These are phyloP conservation scores for Chlamydomonas asymmetrica DNA, from an alignment of 139 green algal genomes.

Conservation along the genomic window DNA sequence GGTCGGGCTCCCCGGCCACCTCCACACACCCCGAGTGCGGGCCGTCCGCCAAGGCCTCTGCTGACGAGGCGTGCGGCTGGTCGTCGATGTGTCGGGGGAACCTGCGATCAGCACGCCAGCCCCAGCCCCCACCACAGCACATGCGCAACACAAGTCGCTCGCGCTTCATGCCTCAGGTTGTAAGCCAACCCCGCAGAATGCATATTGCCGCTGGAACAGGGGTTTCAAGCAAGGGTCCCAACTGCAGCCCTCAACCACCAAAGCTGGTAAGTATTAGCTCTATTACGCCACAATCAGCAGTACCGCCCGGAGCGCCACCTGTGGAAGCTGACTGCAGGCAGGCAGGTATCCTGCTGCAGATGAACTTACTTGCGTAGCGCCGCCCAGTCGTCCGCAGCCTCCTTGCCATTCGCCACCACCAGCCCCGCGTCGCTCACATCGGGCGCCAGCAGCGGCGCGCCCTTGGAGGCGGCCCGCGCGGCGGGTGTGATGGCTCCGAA, in stretches of 20 bases:
- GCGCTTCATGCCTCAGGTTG: too few relatives aligned
- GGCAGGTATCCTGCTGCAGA: background rate
- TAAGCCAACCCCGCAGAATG: too few relatives aligned
- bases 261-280: too few relatives aligned
- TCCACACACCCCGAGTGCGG: background rate
- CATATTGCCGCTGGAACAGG: too few relatives aligned
- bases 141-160: too few relatives aligned
- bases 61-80: constrained; percentile 6
- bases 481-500: background rate
- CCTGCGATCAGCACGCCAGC: background rate
- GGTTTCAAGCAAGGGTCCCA: too few relatives aligned
- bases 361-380: background rate
- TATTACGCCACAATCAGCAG: too few relatives aligned
- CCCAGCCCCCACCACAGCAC: too few relatives aligned
- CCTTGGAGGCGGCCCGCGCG: background rate
- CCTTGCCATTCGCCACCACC: background rate
- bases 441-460: background rate
- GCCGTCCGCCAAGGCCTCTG: background rate
- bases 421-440: background rate
- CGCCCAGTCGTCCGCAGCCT: background rate
- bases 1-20: background rate
- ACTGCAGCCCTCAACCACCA: too few relatives aligned
- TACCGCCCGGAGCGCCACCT: too few relatives aligned
- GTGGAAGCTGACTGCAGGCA: too few relatives aligned
- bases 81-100: constrained; percentile 9